Evolutionary conservation across 2,329 filamentous ascomycete species (phyloP), one percentile per base, ranked within the genome.

Genomic region (Teratosphaeria destructans): DNA sequence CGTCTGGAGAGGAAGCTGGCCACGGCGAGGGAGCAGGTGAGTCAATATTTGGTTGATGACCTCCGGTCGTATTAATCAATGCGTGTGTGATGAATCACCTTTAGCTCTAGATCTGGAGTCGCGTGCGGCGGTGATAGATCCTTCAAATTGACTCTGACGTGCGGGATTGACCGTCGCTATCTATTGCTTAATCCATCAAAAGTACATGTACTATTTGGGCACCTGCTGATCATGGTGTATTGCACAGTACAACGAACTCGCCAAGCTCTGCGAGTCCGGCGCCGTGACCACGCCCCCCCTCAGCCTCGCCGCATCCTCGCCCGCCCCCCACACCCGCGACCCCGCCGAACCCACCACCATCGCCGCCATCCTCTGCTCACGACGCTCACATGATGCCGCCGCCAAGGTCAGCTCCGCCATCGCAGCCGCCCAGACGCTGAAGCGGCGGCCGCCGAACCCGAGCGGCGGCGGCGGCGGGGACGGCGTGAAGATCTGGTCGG

Each of bases 61-160:
- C 16, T 3, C 11, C 3, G 5, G 3, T 54, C 19, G 2, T 23
- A 23, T 23, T 1, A 23, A 23, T 23, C 23, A 23, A 56, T 56
- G 29, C 52, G 56, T 53, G 23, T 54, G 73, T 77, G 77, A 78
- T 77, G 75, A 77, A 65, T 71, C 66, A 69, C 60, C 60, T 67
- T 78, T 78, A 79, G 77, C 77, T 79, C 76, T 79, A 78, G 77
- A 79, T 73, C 77, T 79, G 75, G 72, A 80, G 76, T 72, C 73
- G 73, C 70, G 66, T 54, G 73, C 73, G 69, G 73, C 74, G 63
- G 65, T 78, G 77, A 76, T 69, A 74, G 76, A 76, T 65, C 49
- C 72, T 74, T 74, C 70, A 76, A 73, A 72, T 71, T 70, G 72
- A 72, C 69, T 71, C 75, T 77, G 75, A 77, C 63, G 23, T 23